These are phyloP conservation scores for Brassica balearica DNA, from an alignment of 441 rosid genomes.

Conservation along the genomic window DNA sequence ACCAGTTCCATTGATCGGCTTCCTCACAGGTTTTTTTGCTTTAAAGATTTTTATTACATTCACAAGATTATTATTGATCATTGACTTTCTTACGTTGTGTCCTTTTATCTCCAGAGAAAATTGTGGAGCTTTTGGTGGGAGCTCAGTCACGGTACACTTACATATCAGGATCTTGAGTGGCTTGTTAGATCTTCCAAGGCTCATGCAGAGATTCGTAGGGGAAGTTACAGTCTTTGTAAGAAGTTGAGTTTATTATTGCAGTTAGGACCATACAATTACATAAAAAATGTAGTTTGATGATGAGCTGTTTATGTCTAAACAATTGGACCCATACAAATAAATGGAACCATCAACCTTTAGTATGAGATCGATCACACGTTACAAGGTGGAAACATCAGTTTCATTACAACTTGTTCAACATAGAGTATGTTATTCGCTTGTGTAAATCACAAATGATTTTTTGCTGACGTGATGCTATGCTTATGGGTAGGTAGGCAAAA, in stretches of 20 bases:
- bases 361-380: background rate
- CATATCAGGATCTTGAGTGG: slow-evolving; percentile 83
- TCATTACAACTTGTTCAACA: too few relatives aligned
- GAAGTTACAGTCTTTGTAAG: slow-evolving; percentile 9
- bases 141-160: slow-evolving; percentile 90
- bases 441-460: background rate
- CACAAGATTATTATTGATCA: background rate
- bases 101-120: slow-evolving; percentile 59
- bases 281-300: slow-evolving; percentile 17
- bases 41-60: background rate
- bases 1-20: slow-evolving; percentile 78
- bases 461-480: slow-evolving; percentile 15
- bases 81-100: background rate
- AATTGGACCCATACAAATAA: slow-evolving; percentile 15
- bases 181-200: background rate
- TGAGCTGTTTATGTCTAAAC: slow-evolving; percentile 20
- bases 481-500: slow-evolving; percentile 10
- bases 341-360: slow-evolving; percentile 12
- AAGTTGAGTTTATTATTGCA: slow-evolving; percentile 26
- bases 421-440: too few relatives aligned
- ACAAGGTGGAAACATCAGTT: background rate
- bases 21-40: slow-evolving; percentile 66
- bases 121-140: slow-evolving; percentile 82
- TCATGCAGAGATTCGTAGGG: too few relatives aligned
- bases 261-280: slow-evolving; percentile 26